phyloP scores from a whole-genome alignment of 2,329 filamentous ascomycete genomes.

The Didymella pomorum region DNA sequence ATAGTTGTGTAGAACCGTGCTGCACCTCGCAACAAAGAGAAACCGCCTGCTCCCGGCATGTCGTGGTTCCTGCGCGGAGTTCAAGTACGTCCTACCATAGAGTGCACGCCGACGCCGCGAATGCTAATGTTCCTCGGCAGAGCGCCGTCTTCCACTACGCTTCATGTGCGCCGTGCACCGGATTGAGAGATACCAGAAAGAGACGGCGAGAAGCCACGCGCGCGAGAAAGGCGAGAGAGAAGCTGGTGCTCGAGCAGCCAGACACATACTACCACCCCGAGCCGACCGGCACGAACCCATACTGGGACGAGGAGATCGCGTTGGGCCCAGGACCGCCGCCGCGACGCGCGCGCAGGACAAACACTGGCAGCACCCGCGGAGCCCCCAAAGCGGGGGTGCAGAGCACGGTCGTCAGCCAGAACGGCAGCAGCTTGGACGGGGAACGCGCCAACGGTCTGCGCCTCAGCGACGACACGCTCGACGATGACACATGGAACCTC shows the following conservation, averaged over 20 bases:
- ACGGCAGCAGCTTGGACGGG: slow-evolving; percentile 47
- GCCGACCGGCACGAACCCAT: slow-evolving; percentile 85
- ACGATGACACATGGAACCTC: slow-evolving; percentile 72
- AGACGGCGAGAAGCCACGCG: slow-evolving; percentile 74
- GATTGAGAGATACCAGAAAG: slow-evolving; percentile 73
- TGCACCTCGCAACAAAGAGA: background rate
- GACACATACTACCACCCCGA: slow-evolving; percentile 79
- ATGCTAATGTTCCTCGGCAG: slow-evolving; percentile 44
- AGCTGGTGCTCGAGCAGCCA: slow-evolving; percentile 73
- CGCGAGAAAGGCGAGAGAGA: slow-evolving; percentile 71
- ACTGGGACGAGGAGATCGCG: slow-evolving; percentile 86
- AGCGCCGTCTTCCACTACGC: slow-evolving; percentile 81
- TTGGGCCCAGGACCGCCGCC: slow-evolving; percentile 79
- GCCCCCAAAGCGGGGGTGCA: slow-evolving; percentile 66
- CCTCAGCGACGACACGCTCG: slow-evolving; percentile 45
- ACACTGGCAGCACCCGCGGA: slow-evolving; percentile 63
- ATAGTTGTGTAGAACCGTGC: background rate
- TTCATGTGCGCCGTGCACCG: slow-evolving; percentile 80
- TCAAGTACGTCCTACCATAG: slow-evolving; percentile 44
- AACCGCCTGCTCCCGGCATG: slow-evolving; percentile 34
- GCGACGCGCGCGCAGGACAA: slow-evolving; percentile 63
- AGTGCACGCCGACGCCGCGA: background rate
- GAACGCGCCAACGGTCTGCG: slow-evolving; percentile 35
- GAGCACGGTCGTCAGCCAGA: slow-evolving; percentile 56
- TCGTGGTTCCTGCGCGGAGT: slow-evolving; percentile 59